These are phyloP conservation scores for Guyanaporus albipodus DNA, from an alignment of 768 basidiomycete genomes.

Conservation along the genomic window DNA sequence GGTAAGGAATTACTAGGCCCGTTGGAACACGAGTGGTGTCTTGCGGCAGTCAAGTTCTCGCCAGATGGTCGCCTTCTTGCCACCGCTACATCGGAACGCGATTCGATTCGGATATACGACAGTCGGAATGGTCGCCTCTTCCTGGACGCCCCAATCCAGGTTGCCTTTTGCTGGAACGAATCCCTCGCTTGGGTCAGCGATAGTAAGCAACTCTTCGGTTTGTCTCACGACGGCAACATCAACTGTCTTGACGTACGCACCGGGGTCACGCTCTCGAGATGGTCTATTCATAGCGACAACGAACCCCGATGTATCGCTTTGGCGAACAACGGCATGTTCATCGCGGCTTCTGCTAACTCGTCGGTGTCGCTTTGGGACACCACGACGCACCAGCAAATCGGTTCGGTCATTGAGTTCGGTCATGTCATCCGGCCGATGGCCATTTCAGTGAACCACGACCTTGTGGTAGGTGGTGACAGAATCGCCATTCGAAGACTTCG, in stretches of 20 bases:
- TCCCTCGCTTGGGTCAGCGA: not conserved
- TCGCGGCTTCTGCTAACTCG: not conserved
- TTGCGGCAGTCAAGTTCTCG: too few species aligned
- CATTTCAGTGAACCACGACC: not conserved
- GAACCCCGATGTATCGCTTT: not conserved
- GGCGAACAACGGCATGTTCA: not conserved
- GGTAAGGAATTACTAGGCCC: too few species aligned
- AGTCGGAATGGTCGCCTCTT: not conserved
- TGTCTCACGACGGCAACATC: not conserved
- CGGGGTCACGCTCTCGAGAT: not conserved
- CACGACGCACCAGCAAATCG: not conserved
- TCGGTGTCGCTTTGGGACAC: constrained; percentile 11
- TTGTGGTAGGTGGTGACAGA: not conserved
- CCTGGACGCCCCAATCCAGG: not conserved
- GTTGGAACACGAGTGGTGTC: not conserved
- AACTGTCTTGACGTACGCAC: not conserved
- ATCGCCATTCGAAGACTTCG: not conserved
- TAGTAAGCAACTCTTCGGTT: not conserved
- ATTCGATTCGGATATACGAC: not conserved
- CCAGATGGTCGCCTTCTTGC: too few species aligned
- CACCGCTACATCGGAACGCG: too few species aligned
- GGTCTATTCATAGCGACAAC: not conserved
- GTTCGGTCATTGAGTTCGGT: not conserved
- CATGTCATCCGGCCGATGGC: not conserved
- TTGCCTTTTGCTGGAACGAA: not conserved